Base-by-base conservation (phyloP, 768 basidiomycete genomes). In the Suillus brevipes region DNA sequence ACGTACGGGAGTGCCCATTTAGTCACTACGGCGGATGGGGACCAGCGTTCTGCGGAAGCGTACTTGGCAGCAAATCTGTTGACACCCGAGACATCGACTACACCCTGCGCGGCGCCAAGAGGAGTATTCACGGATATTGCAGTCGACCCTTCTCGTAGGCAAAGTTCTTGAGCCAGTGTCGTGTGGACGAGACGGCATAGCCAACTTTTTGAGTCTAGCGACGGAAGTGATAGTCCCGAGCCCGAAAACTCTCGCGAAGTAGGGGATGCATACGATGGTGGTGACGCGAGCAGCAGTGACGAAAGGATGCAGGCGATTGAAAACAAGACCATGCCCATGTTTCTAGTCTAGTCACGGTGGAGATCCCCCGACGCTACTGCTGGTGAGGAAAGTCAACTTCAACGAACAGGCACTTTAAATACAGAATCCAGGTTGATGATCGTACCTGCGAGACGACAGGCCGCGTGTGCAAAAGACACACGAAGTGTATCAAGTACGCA, bases 1-100 rank as follows among this genome's bases (percentile, higher is more conserved):
- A 78, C 87, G 71, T 71, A 91, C 90, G 89, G 88, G 47, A 89
- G 79, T 63, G 74, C 69, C 91, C 90, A 92, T 12, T 78, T 72
- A 0, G 83, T 80, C 2, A 79, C 84, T 2, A 87, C 69, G 3
- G 80, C 75, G 1, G 91, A 88, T 7, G 83, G 78, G 52, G 79
- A 74, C 88, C 89, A 93, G 63, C 91, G 82, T 16, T 78, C 66
- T 7, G 88, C 87, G 63, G 79, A 79, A 9, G 86, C 91, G 72
- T 93, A 93, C 70, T 82, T 87, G 64, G 89, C 89, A 38, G 84
- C 72, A 71, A 87, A 92, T 49, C 89, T 81, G 60, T 78, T 75
- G 34, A 82, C 85, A 37, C 84, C 85, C 55, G 80, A 72, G 20
- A 77, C 75, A 45, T 85, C 85, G 4, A 77, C 47, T 5, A 81